These are phyloP conservation scores for Candida coleopterorum DNA, from an alignment of 805 yeast species.

Conservation along the genomic window DNA sequence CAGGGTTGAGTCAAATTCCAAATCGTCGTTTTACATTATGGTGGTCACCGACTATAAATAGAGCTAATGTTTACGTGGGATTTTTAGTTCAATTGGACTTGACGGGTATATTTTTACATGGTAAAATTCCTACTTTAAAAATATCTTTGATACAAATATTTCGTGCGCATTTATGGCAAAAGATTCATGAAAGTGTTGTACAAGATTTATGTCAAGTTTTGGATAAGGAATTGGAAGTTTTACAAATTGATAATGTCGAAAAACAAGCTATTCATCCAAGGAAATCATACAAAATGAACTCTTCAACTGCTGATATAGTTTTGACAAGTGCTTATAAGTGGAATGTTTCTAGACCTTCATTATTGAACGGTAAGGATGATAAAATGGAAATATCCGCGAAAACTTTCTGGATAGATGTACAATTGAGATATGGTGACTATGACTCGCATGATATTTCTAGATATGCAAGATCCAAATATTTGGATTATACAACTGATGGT, in stretches of 20 bases:
- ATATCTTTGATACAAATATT: conserved; percentile 93
- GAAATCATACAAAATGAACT: conserved; percentile 94
- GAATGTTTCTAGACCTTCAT: conserved; percentile 79
- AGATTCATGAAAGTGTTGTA: conserved; percentile 92
- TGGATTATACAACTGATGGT: conserved; percentile 89
- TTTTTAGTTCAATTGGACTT: conserved; percentile 92
- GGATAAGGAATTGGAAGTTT: conserved; percentile 77
- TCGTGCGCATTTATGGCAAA: conserved; percentile 98
- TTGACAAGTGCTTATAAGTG: conserved; percentile 72
- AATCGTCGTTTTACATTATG: conserved; percentile 94
- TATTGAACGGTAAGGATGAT: conserved; percentile 64
- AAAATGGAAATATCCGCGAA: conserved; percentile 53
- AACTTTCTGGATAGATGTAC: conserved; percentile 94
- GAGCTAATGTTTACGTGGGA: conserved; percentile 98
- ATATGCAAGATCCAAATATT: conserved; percentile 85
- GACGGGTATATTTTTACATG: conserved; percentile 95
- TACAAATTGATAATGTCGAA: conserved; percentile 80
- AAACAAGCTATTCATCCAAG: conserved; percentile 95
- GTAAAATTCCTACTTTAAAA: conserved; percentile 95
- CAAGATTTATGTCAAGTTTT: conserved; percentile 89
- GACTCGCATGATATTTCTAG: conserved; percentile 96
- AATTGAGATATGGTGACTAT: conserved; percentile 92
- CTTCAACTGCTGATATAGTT: conserved; percentile 89
- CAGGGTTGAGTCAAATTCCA: conserved; percentile 96
- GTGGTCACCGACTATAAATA: conserved; percentile 99